Conservation (phyloP, 352 stramenopile genomes). For the Vaucheria bursata region DNA sequence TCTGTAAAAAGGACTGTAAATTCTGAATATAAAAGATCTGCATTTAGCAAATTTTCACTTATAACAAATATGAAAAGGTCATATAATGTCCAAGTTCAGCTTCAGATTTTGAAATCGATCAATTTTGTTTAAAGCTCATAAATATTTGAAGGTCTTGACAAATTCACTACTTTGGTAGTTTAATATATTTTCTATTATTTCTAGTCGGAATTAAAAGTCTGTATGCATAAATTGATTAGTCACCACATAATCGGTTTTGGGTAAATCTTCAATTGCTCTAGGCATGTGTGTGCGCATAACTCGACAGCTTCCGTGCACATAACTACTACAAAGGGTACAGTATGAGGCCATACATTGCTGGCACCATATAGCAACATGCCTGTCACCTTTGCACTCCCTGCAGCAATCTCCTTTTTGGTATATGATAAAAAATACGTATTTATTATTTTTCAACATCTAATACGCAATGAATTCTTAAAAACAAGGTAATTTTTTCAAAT, state of each 20-base stretch:
- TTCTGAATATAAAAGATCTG: no score
- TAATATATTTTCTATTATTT: background rate
- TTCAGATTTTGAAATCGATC: background rate
- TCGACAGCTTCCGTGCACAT: background rate
- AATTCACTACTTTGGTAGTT: background rate
- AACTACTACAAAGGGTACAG: slow-evolving; percentile 1
- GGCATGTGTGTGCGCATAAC: background rate
- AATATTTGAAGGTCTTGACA: background rate
- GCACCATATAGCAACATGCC: slow-evolving; percentile 1
- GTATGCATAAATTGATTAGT: background rate
- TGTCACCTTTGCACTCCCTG: background rate
- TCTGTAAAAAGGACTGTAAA: no score
- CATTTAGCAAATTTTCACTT: background rate
- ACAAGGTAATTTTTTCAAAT: background rate
- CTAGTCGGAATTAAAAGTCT: background rate
- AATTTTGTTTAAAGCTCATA: background rate
- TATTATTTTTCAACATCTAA: background rate
- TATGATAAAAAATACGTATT: background rate
- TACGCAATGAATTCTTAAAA: background rate
- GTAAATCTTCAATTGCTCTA: background rate
- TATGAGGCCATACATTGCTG: background rate
- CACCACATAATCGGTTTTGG: background rate
- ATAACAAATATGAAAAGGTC: background rate
- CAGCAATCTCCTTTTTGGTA: background rate
- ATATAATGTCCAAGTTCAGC: background rate